Conservation (phyloP, 352 stramenopile species). For the Peronospora destructor region DNA sequence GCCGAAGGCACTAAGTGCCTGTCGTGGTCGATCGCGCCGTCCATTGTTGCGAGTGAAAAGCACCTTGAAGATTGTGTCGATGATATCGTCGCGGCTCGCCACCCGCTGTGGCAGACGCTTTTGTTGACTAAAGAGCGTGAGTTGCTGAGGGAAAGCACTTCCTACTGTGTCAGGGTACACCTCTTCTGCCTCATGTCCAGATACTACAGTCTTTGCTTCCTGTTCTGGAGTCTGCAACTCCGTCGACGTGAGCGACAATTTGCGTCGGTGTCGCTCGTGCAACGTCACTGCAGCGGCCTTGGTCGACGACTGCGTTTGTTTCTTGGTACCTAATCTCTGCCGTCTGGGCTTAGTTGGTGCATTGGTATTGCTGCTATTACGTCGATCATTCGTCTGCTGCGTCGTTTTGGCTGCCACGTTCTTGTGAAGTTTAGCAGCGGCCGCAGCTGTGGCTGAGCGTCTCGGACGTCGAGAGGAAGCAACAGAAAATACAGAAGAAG, state of each 20-base stretch:
- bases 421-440: slow-evolving; percentile 22
- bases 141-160: slow-evolving; percentile 64
- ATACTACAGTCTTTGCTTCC: slow-evolving; percentile 8
- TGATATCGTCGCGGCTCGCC: slow-evolving; percentile 71
- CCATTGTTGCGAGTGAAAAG: slow-evolving; percentile 48
- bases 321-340: slow-evolving; percentile 47
- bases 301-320: slow-evolving; percentile 6
- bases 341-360: slow-evolving; percentile 35
- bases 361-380: slow-evolving; percentile 1
- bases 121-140: slow-evolving; percentile 75
- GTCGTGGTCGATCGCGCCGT: slow-evolving; percentile 20
- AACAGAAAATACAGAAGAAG: background rate
- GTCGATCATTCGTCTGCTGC: slow-evolving; percentile 1
- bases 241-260: slow-evolving; percentile 31
- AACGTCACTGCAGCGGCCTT: slow-evolving; percentile 17
- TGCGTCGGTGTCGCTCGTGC: slow-evolving; percentile 26
- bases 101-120: slow-evolving; percentile 66
- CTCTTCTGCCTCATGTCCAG: slow-evolving; percentile 47
- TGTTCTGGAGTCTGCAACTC: slow-evolving; percentile 4
- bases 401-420: slow-evolving; percentile 17
- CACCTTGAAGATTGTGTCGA: slow-evolving; percentile 75
- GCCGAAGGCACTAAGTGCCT: slow-evolving; percentile 55
- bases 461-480: slow-evolving; percentile 6
- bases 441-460: slow-evolving; percentile 12
- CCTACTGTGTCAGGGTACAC: slow-evolving; percentile 45